Evolutionary conservation across 2,329 filamentous ascomycete species (phyloP).

Genomic region (Cyphellophora europaea): DNA sequence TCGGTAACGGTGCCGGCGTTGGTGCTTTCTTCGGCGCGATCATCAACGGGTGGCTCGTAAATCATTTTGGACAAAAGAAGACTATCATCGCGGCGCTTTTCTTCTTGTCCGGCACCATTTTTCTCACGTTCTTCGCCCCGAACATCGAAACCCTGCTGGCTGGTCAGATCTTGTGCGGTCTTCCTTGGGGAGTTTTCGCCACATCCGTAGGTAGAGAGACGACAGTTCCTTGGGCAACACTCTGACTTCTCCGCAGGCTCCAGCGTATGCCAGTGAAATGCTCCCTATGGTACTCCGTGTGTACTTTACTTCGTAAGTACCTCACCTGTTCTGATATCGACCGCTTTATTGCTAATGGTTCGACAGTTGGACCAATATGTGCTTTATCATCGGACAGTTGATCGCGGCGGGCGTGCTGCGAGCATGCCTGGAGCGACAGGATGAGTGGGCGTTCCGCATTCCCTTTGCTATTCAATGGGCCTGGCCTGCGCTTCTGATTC

Average conservation of each 20-base stretch:
- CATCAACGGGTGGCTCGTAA: slow-evolving; percentile 10
- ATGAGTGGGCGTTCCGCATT: slow-evolving; percentile 21
- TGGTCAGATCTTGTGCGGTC: slow-evolving; percentile 20
- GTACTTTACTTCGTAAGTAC: slow-evolving; percentile 7
- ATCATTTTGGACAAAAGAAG: slow-evolving; percentile 10
- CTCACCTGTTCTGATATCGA: no score
- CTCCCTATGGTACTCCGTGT: slow-evolving; percentile 10
- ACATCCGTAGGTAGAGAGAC: no score
- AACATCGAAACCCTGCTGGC: slow-evolving; percentile 19
- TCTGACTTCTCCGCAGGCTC: slow-evolving; percentile 23
- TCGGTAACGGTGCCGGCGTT: slow-evolving; percentile 10
- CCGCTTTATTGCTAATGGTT: neutral
- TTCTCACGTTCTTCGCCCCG: slow-evolving; percentile 21
- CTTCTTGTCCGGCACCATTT: slow-evolving; percentile 17
- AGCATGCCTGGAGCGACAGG: slow-evolving; percentile 7
- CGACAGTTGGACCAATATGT: slow-evolving; percentile 31
- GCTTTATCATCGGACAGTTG: slow-evolving; percentile 28
- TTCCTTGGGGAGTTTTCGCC: slow-evolving; percentile 14
- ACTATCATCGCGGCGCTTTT: slow-evolving; percentile 9
- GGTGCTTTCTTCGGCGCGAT: slow-evolving; percentile 11
- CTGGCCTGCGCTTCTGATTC: slow-evolving; percentile 19
- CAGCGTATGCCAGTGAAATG: slow-evolving; percentile 12
- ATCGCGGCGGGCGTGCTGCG: slow-evolving; percentile 23
- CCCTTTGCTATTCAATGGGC: slow-evolving; percentile 15
- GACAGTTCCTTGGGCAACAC: no score